Conservation (phyloP, 2,329 filamentous ascomycete genomes). For the Claviceps paspali region DNA sequence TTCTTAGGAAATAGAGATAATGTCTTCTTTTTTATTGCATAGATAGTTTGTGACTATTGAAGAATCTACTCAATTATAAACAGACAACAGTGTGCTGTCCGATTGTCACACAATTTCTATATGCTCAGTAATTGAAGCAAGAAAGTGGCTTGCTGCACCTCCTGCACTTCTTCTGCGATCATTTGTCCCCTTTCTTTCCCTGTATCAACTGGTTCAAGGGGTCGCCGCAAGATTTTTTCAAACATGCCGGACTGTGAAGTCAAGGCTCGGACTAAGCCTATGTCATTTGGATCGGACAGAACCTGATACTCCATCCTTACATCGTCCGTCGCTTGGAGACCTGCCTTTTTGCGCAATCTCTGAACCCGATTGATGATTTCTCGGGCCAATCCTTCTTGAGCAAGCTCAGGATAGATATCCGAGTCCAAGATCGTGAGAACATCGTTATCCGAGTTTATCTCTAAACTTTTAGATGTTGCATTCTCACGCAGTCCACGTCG, state of each 20-base stretch:
- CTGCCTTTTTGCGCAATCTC: constrained; percentile 83
- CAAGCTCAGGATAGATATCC: constrained; percentile 68
- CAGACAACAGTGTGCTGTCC: not conserved
- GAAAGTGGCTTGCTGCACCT: constrained; percentile 71
- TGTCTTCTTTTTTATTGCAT: no score
- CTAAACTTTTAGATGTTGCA: constrained; percentile 55
- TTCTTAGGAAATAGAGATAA: no score
- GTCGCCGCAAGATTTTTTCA: constrained; percentile 62
- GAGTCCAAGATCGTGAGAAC: constrained; percentile 84
- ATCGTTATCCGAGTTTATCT: constrained; percentile 79
- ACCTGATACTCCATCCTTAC: constrained; percentile 89
- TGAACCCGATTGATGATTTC: constrained; percentile 93
- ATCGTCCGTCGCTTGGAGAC: constrained; percentile 80
- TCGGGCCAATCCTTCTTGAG: constrained; percentile 74
- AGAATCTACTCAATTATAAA: not conserved
- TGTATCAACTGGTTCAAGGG: constrained; percentile 39
- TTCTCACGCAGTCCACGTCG: constrained; percentile 64
- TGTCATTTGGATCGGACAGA: constrained; percentile 59
- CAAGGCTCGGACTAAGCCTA: constrained; percentile 58
- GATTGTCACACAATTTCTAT: constrained; percentile 23
- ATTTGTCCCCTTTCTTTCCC: constrained; percentile 21
- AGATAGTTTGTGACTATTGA: not conserved
- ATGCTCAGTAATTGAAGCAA: constrained; percentile 61
- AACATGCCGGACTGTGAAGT: constrained; percentile 51
- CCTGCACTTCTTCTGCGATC: constrained; percentile 71